phyloP scores from a whole-genome alignment of 768 basidiomycete species.

The Candolleomyces eurysporus region DNA sequence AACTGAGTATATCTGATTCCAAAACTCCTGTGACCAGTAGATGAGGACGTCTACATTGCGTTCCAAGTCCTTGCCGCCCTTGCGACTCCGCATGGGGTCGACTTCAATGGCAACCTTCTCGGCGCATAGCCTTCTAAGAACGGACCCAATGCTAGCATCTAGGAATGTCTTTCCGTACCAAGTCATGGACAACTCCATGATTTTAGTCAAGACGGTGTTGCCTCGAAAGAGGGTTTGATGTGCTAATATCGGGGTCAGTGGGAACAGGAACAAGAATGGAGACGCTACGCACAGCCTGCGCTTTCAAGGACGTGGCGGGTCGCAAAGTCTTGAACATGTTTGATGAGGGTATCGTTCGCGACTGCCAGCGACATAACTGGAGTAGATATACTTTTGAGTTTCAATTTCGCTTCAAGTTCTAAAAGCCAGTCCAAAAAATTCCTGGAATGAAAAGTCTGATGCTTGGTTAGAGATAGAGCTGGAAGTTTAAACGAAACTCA shows the following conservation, averaged over 20 bases:
- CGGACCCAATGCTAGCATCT: slow-evolving; percentile 72
- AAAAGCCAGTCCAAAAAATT: slow-evolving; percentile 75
- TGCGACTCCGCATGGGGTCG: slow-evolving; percentile 68
- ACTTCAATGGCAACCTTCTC: slow-evolving; percentile 82
- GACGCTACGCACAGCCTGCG: slow-evolving; percentile 50
- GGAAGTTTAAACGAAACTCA: neutral
- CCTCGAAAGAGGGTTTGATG: slow-evolving; percentile 75
- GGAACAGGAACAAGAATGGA: too few species aligned
- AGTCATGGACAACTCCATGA: slow-evolving; percentile 78
- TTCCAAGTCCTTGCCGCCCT: slow-evolving; percentile 59
- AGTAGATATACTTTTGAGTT: slow-evolving; percentile 58
- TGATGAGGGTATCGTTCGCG: slow-evolving; percentile 60
- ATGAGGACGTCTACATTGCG: slow-evolving; percentile 67
- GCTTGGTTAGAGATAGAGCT: neutral
- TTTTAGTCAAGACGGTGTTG: slow-evolving; percentile 66
- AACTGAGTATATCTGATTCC: slow-evolving; percentile 77
- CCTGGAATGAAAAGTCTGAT: slow-evolving; percentile 52
- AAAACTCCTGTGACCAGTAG: slow-evolving; percentile 77
- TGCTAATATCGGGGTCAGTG: slow-evolving; percentile 37
- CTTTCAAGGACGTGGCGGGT: slow-evolving; percentile 70
- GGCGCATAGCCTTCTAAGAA: slow-evolving; percentile 65
- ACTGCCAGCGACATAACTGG: slow-evolving; percentile 70
- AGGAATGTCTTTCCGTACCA: slow-evolving; percentile 80
- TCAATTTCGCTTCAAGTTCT: slow-evolving; percentile 65
- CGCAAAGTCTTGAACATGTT: slow-evolving; percentile 69